phyloP scores from a whole-genome alignment of 306 rosid genomes.

The Alnus rubra region DNA sequence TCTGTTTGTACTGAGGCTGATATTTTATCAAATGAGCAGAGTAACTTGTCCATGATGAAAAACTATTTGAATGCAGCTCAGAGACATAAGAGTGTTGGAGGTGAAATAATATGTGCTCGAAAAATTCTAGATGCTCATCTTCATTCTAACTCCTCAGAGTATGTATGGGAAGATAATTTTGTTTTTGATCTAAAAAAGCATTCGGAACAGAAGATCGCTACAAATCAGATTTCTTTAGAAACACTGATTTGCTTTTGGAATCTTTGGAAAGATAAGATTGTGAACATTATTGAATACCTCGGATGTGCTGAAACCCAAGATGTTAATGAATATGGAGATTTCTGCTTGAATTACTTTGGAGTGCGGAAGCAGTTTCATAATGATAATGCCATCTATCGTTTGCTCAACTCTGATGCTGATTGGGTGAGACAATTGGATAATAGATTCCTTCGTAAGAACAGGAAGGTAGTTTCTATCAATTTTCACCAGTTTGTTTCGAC shows the following conservation, averaged over 20 bases:
- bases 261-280: constrained; percentile 59
- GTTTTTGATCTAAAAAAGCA: constrained; percentile 29
- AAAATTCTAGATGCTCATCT: constrained; percentile 65
- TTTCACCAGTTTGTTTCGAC: constrained; percentile 34
- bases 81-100: constrained; percentile 33
- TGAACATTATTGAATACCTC: constrained; percentile 39
- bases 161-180: constrained; percentile 41
- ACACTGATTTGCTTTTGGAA: constrained; percentile 67
- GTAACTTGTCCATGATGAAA: constrained; percentile 12
- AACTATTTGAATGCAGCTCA: constrained; percentile 43
- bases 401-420: constrained; percentile 57
- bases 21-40: constrained; percentile 3
- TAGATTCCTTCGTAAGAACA: constrained; percentile 31
- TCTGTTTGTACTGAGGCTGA: too few relatives aligned
- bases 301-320: constrained; percentile 36
- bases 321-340: constrained; percentile 33
- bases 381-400: constrained; percentile 29
- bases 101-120: constrained; percentile 57
- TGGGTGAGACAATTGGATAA: constrained; percentile 49
- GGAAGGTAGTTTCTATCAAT: constrained; percentile 40
- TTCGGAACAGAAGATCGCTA: constrained; percentile 25
- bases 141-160: constrained; percentile 32
- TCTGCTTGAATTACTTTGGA: constrained; percentile 61
- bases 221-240: constrained; percentile 47
- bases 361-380: constrained; percentile 35